Conservation (phyloP, 345 rosid species). For the Eucalyptus lansdowneana region DNA sequence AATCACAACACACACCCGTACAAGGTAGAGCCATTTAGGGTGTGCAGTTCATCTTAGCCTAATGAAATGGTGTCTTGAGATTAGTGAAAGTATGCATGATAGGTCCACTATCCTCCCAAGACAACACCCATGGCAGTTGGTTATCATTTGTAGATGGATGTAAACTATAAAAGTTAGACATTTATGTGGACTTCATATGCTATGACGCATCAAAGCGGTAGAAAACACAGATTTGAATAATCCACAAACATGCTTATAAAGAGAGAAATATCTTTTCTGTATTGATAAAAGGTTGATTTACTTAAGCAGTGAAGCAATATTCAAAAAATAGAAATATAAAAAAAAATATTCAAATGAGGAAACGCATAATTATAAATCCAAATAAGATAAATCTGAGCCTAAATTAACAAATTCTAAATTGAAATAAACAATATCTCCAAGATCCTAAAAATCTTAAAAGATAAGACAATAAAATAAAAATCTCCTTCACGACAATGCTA, state of each 20-base stretch:
- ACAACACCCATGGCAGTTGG: not conserved
- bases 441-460: not conserved
- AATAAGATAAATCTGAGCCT: not conserved
- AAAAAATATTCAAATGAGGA: not conserved
- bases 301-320: not conserved
- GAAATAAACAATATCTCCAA: not conserved
- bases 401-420: not conserved
- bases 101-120: not conserved
- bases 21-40: not conserved
- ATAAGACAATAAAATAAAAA: not conserved
- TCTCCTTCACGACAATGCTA: not conserved
- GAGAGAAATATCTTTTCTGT: not conserved
- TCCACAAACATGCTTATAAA: not conserved
- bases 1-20: not conserved
- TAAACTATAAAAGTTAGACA: not conserved
- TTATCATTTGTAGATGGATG: not conserved
- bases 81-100: not conserved
- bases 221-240: not conserved
- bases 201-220: not conserved
- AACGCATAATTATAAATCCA: not conserved
- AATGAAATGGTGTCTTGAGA: not conserved
- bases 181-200: not conserved
- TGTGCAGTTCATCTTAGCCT: not conserved
- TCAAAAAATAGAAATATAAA: not conserved
- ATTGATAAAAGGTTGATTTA: not conserved